Evolutionary conservation across 176 grass and related monocot genomes (phyloP).

Genomic region (Raddia distichophylla): DNA sequence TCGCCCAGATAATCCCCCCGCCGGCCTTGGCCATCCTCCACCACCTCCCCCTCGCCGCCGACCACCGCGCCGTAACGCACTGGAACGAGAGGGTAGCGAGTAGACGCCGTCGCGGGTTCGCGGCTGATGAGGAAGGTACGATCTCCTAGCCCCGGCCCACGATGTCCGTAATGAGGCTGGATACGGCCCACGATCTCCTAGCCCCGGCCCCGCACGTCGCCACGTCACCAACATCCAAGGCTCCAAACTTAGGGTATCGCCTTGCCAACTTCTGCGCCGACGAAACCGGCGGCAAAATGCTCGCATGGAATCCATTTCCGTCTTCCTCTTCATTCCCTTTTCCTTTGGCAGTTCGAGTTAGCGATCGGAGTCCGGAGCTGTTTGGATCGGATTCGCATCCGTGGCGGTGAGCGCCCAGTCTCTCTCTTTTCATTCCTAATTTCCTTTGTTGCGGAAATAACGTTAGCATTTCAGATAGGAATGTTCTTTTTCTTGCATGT

Average conservation of each 20-base stretch:
- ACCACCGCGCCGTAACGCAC: background rate
- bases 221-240: constrained; percentile 19
- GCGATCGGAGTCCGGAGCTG: background rate
- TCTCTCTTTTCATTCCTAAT: background rate
- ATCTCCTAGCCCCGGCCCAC: background rate
- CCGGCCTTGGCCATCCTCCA: constrained; percentile 57
- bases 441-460: background rate
- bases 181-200: background rate
- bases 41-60: background rate
- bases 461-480: background rate
- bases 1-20: constrained; percentile 73
- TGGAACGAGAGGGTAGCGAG: background rate
- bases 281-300: constrained; percentile 41
- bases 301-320: constrained; percentile 19
- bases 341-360: background rate
- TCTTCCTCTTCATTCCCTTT: background rate
- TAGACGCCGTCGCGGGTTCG: background rate
- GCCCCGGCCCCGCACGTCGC: background rate
- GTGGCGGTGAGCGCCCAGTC: constrained; percentile 13
- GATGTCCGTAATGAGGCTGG: background rate
- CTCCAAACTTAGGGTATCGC: background rate
- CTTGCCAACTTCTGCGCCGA: background rate
- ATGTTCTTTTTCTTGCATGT: background rate
- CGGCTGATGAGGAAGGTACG: background rate
- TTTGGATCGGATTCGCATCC: background rate